phyloP scores from a whole-genome alignment of 768 basidiomycete genomes.

The Phylloporus sp. region DNA sequence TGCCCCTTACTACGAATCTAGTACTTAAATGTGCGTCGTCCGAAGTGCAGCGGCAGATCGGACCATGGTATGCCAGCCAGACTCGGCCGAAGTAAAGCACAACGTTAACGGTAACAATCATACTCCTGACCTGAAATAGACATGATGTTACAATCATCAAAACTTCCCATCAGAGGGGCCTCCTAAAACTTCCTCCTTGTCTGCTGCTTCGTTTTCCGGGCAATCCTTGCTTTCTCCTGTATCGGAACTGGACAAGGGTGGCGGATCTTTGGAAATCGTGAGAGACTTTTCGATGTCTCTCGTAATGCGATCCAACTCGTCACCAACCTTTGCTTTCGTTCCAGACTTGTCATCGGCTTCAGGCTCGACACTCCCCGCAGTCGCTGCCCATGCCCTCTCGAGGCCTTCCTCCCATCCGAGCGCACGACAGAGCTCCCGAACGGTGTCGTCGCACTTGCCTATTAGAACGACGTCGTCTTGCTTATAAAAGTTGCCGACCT shows the following conservation, averaged over 20 bases:
- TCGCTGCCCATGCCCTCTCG: constrained; percentile 49
- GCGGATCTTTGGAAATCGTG: constrained; percentile 10
- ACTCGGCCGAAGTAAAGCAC: no score
- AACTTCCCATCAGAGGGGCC: constrained; percentile 7
- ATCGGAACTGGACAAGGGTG: neutral
- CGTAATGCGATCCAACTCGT: constrained; percentile 26
- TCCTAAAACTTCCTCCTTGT: neutral
- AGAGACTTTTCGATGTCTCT: constrained; percentile 21
- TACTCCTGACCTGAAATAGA: neutral
- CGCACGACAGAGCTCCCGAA: constrained; percentile 54
- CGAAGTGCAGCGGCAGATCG: no score
- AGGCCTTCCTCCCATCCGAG: constrained; percentile 75
- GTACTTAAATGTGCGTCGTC: no score
- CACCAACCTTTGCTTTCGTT: constrained; percentile 6
- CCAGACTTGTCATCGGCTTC: constrained; percentile 7
- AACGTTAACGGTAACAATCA: no score
- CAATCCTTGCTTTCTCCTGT: neutral
- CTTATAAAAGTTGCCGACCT: constrained; percentile 62
- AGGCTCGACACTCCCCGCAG: constrained; percentile 33
- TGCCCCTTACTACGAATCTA: no score
- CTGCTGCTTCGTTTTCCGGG: neutral
- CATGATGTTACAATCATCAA: no score
- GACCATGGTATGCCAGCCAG: no score
- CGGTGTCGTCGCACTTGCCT: constrained; percentile 67
- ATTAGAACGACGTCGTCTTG: constrained; percentile 59